Percentiles rank a stretch among this genome's conserved stretches.
These are phyloP conservation scores for Paraconiothyrium sp. DNA, from an alignment of 2,329 filamentous ascomycete species.

Conservation along the genomic window DNA sequence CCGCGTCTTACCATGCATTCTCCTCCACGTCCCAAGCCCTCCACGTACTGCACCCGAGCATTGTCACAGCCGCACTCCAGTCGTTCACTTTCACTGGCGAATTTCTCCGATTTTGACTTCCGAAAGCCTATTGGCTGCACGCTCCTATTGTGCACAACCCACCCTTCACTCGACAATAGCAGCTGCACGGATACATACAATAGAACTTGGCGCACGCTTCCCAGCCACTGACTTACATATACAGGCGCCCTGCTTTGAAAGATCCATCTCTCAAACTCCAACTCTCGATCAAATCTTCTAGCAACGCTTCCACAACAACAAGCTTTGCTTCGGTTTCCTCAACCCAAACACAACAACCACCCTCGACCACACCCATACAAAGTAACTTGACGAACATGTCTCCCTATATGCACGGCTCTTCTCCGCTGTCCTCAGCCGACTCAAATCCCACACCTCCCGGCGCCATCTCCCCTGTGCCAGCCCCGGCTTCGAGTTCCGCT, in stretches of 20 bases:
- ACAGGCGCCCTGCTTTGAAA: neutral
- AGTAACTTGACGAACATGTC: conserved; percentile 19
- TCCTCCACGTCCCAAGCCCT: neutral
- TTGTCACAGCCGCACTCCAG: neutral
- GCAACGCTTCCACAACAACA: neutral
- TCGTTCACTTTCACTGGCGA: neutral
- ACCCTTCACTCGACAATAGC: conserved; percentile 3
- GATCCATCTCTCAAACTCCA: neutral
- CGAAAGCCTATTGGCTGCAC: neutral
- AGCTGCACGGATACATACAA: neutral
- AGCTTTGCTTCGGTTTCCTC: neutral
- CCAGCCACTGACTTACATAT: conserved; percentile 1
- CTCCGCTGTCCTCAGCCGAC: conserved; percentile 24
- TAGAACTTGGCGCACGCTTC: conserved; percentile 2
- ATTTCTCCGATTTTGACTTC: neutral
- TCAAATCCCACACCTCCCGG: conserved; percentile 15
- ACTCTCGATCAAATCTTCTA: neutral
- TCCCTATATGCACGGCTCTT: conserved; percentile 15
- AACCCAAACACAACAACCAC: conserved; percentile 10
- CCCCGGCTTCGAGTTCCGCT: neutral
- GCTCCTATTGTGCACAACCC: conserved; percentile 10
- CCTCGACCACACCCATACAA: conserved; percentile 15
- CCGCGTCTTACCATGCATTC: neutral
- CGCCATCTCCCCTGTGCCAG: neutral
- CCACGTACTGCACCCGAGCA: conserved; percentile 5